These are phyloP conservation scores for Hyphodiscus hymeniophilus DNA, from an alignment of 495 filamentous ascomycete genomes.

Conservation along the genomic window DNA sequence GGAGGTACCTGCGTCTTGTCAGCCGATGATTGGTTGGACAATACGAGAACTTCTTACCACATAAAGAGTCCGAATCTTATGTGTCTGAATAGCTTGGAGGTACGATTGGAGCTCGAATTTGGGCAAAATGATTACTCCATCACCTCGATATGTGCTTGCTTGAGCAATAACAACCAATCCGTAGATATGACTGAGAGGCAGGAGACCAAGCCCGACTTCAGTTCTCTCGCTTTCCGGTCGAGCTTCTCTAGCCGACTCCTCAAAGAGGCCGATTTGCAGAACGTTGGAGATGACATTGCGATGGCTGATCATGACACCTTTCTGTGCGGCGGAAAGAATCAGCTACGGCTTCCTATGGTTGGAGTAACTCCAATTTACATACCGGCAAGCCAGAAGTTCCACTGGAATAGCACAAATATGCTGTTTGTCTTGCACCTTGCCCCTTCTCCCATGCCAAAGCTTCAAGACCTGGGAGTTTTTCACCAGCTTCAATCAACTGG, in stretches of 20 bases:
- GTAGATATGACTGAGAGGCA: conserved; percentile 87
- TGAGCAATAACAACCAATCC: conserved; percentile 71
- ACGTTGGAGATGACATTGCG: conserved; percentile 81
- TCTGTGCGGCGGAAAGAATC: conserved; percentile 39
- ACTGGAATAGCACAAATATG: conserved; percentile 84
- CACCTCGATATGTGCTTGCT: conserved; percentile 61
- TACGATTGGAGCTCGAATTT: conserved; percentile 68
- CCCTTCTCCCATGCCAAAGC: conserved; percentile 61
- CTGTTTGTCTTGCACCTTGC: conserved; percentile 65
- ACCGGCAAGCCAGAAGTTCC: conserved; percentile 77
- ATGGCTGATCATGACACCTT: conserved; percentile 93
- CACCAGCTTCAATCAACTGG: conserved; percentile 59
- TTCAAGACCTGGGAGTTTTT: conserved; percentile 52
- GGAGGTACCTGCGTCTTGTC: conserved; percentile 52
- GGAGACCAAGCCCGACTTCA: conserved; percentile 61
- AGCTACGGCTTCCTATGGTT: neutral
- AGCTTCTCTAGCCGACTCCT: conserved; percentile 33
- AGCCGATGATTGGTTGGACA: neutral
- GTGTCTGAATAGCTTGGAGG: conserved; percentile 60
- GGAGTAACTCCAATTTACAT: conserved; percentile 6
- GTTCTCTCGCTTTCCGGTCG: conserved; percentile 24
- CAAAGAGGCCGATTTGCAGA: conserved; percentile 52
- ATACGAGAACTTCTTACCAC: conserved; percentile 41
- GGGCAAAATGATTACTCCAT: conserved; percentile 71
- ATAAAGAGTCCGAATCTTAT: conserved; percentile 61